These are phyloP conservation scores for Baeospora myosura DNA, from an alignment of 1,284 basidiomycete genomes.

Conservation along the genomic window DNA sequence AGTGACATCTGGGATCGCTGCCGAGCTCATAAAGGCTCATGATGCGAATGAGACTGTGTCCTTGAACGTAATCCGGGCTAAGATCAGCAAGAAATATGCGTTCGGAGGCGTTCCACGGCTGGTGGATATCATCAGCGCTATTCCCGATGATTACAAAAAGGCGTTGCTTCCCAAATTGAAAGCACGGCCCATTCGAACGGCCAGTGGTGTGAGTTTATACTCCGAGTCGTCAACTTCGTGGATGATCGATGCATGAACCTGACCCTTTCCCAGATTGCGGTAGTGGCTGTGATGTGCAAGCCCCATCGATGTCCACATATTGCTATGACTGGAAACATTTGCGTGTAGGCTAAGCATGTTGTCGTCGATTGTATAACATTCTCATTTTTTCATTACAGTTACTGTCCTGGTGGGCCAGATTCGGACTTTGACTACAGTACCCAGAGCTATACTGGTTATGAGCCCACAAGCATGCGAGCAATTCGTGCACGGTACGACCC, in stretches of 20 bases:
- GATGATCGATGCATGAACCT: constrained; percentile 8
- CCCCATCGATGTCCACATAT: constrained; percentile 99
- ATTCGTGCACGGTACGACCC: constrained; percentile 98
- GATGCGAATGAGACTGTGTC: constrained; percentile 73
- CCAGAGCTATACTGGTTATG: constrained; percentile 95
- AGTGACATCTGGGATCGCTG: constrained; percentile 91
- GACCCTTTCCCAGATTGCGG: constrained; percentile 68
- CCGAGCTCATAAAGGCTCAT: constrained; percentile 88
- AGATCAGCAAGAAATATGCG: constrained; percentile 85
- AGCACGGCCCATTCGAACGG: constrained; percentile 95
- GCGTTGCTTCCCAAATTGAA: constrained; percentile 84
- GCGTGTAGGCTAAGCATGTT: constrained; percentile 58
- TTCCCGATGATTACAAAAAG: constrained; percentile 96
- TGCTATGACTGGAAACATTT: constrained; percentile 99
- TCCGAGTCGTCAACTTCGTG: constrained; percentile 5
- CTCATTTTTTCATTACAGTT: constrained; percentile 42
- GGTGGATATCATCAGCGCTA: constrained; percentile 97
- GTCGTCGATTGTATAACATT: constrained; percentile 5
- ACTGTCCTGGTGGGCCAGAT: constrained; percentile 98
- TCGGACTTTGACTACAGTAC: constrained; percentile 99
- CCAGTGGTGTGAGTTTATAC: constrained; percentile 71
- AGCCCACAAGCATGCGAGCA: constrained; percentile 98
- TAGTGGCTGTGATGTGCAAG: constrained; percentile 99
- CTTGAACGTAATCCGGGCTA: constrained; percentile 81
- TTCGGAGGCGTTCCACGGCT: constrained; percentile 85